These are phyloP conservation scores for Mycena chlorophos DNA, from an alignment of 768 basidiomycete species.

Conservation along the genomic window DNA sequence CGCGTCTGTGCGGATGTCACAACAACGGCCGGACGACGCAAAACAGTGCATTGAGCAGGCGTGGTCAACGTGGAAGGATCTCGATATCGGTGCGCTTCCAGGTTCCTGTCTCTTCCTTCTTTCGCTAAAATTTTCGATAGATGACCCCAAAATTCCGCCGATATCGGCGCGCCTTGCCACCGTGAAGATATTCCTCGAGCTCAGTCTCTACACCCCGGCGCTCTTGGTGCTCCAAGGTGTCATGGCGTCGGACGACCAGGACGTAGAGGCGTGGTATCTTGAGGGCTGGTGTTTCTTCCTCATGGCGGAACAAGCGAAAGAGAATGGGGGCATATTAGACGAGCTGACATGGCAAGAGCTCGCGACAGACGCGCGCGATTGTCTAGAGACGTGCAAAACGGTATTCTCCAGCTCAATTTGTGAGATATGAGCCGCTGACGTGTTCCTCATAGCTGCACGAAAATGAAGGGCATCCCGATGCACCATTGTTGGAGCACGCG, in stretches of 20 bases:
- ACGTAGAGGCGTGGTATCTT: slow-evolving; percentile 91
- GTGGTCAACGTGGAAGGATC: slow-evolving; percentile 69
- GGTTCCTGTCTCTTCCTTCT: slow-evolving; percentile 16
- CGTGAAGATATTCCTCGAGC: slow-evolving; percentile 81
- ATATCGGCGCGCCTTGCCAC: slow-evolving; percentile 71
- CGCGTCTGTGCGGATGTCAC: slow-evolving; percentile 87
- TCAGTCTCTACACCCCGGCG: slow-evolving; percentile 68
- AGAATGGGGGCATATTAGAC: slow-evolving; percentile 50
- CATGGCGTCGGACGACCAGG: slow-evolving; percentile 78
- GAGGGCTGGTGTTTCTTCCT: slow-evolving; percentile 94
- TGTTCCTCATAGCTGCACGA: slow-evolving; percentile 56
- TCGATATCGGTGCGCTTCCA: slow-evolving; percentile 54
- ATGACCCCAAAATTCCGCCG: slow-evolving; percentile 67
- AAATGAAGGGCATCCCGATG: slow-evolving; percentile 73
- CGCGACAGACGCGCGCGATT: slow-evolving; percentile 74
- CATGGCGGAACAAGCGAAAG: slow-evolving; percentile 70
- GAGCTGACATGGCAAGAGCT: slow-evolving; percentile 76
- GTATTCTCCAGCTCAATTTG: slow-evolving; percentile 36
- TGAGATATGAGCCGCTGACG: not conserved
- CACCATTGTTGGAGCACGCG: slow-evolving; percentile 72
- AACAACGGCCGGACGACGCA: slow-evolving; percentile 81
- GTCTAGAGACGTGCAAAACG: slow-evolving; percentile 79
- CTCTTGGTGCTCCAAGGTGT: slow-evolving; percentile 76
- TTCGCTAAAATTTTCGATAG: slow-evolving; percentile 32
- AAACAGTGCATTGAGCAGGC: slow-evolving; percentile 65